Base-by-base conservation (phyloP, 805 yeast species). In the Sporopachydermia lactativora region DNA sequence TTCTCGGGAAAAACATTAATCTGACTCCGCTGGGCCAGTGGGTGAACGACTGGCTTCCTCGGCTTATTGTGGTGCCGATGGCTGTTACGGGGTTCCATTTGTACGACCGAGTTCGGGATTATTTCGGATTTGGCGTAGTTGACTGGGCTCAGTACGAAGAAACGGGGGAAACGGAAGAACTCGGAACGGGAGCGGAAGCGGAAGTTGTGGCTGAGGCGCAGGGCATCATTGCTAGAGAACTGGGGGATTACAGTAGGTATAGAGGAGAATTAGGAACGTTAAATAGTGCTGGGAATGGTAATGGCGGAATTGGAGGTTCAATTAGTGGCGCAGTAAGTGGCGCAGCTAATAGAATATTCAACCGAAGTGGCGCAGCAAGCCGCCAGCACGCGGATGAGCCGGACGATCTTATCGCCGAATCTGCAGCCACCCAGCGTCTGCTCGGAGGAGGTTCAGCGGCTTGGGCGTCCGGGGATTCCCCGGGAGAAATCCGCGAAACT, bases 1-100 rank as follows among this genome's bases (percentile, higher is more conserved):
- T 86, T 62, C 66, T 80, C 45, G 94, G 92, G 4, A 65, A 72
- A 48, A 78, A 84, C 4, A 79, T 84, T 52, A 79, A 81, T 49
- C 60, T 83, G 47, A 77, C 88, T 6, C 77, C 84, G 3, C 61
- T 83, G 19, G 88, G 89, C 47, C 73, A 75, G 42, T 66, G 75
- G 48, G 66, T 83, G 57, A 81, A 81, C 55, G 75, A 75, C 47
- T 65, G 82, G 65, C 59, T 82, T n/a, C 95, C 95, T 1, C 65
- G 94, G 47, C 62, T 84, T 15, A 65, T 83, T 6, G 47, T 84
- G 13, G 58, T 84, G n/a, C 94, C 94, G 1, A 69, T 83, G 4
- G 47, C 72, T 1, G 55, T 84, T 36, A 72, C 88, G 1, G 47
- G 65, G 15, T 78, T 83, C 54, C 71, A 77, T 47, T 61, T 81